A percentile compares a stretch with the other conserved stretches of the same genome.
These are phyloP conservation scores for Fusarium aywerte DNA, from an alignment of 2,329 filamentous ascomycete species.

Conservation along the genomic window DNA sequence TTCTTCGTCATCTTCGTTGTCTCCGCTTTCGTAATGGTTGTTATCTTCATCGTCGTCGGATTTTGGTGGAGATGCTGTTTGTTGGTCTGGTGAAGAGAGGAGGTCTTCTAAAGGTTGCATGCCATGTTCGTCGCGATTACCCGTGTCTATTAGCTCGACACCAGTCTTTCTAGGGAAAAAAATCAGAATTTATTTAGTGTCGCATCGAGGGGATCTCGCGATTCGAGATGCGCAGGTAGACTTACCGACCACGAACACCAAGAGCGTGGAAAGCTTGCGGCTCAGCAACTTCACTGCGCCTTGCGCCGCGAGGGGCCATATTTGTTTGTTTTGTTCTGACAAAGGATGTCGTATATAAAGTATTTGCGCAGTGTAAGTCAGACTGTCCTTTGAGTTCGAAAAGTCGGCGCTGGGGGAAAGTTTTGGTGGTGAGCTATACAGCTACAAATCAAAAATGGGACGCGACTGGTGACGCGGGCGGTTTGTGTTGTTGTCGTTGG, in stretches of 20 bases:
- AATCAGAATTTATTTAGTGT: conserved; percentile 13
- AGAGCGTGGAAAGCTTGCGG: conserved; percentile 51
- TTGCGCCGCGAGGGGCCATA: conserved; percentile 51
- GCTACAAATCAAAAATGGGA: conserved; percentile 25
- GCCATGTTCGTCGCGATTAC: conserved; percentile 88
- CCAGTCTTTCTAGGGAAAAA: conserved; percentile 80
- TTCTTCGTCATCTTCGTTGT: conserved; percentile 29
- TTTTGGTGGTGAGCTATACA: conserved; percentile 20
- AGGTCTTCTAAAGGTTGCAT: conserved; percentile 88
- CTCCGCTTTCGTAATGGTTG: conserved; percentile 41
- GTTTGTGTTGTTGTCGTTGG: conserved; percentile 35
- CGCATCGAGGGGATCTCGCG: neutral
- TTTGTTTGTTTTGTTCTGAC: conserved; percentile 3
- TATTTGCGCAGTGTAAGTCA: neutral
- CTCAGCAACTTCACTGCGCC: conserved; percentile 47
- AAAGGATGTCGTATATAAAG: neutral
- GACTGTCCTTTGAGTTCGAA: neutral
- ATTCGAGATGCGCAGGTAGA: conserved; percentile 15
- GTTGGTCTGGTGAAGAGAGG: conserved; percentile 85
- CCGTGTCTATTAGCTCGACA: conserved; percentile 79
- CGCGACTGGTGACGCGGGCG: conserved; percentile 42
- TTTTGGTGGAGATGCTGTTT: conserved; percentile 24
- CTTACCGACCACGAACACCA: conserved; percentile 54
- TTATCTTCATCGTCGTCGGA: conserved; percentile 41
- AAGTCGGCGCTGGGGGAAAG: neutral